Evolutionary conservation across 1,284 basidiomycete species (phyloP).

Genomic region (Moesziomyces sp.): DNA sequence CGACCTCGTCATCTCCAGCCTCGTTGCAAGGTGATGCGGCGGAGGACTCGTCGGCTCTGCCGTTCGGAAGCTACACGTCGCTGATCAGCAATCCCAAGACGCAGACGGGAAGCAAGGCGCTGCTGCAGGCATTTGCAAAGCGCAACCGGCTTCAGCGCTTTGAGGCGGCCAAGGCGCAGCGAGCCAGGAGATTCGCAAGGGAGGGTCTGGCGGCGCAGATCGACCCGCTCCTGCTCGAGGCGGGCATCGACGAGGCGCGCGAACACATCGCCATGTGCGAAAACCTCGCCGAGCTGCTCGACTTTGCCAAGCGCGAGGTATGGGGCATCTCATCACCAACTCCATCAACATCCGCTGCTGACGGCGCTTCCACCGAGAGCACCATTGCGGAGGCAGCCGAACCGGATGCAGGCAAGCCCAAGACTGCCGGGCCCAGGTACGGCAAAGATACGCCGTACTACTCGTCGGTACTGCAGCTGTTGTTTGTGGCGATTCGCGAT

Average conservation of each 20-base stretch:
- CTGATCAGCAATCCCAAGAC: conserved; percentile 30
- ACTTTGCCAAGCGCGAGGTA: conserved; percentile 43
- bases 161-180: conserved; percentile 17
- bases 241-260: conserved; percentile 47
- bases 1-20: conserved; percentile 1
- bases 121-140: conserved; percentile 35
- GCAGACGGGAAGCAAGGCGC: conserved; percentile 13
- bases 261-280: conserved; percentile 44
- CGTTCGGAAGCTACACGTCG: conserved; percentile 41
- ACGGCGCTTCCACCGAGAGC: not conserved
- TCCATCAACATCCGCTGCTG: not conserved
- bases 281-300: conserved; percentile 36
- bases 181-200: conserved; percentile 22
- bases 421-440: conserved; percentile 20
- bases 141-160: conserved; percentile 28
- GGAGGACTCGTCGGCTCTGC: conserved; percentile 11
- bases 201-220: conserved; percentile 43
- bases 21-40: not conserved
- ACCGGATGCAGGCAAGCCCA: not conserved
- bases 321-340: conserved; percentile 23
- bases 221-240: conserved; percentile 35
- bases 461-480: conserved; percentile 56
- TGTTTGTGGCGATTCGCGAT: conserved; percentile 57
- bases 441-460: conserved; percentile 58
- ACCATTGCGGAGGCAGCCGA: not conserved